A percentile compares a stretch with the other conserved stretches of the same genome.
These are phyloP conservation scores for Vigna hirtella DNA, from an alignment of 306 rosid genomes.

Conservation along the genomic window DNA sequence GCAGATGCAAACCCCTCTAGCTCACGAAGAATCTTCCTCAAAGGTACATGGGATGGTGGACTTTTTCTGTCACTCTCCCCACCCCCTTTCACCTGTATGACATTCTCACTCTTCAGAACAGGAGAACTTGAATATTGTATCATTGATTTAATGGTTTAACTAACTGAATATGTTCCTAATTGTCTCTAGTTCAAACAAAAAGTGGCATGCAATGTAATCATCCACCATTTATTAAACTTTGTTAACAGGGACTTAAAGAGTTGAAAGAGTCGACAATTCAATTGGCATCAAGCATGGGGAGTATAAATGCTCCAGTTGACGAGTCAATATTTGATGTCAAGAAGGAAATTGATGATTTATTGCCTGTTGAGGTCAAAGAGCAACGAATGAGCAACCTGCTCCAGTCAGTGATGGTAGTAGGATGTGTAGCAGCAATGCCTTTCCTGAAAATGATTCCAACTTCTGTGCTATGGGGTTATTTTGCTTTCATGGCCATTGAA, in stretches of 20 bases:
- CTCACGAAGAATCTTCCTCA: conserved; percentile 61
- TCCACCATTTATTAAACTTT: conserved; percentile 33
- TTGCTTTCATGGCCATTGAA: conserved; percentile 89
- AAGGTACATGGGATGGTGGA: conserved; percentile 47
- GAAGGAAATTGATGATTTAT: conserved; percentile 76
- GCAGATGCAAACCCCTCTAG: conserved; percentile 75
- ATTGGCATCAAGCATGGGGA: conserved; percentile 62
- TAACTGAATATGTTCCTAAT: conserved; percentile 8
- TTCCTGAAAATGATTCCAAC: conserved; percentile 79
- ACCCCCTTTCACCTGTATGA: conserved; percentile 16
- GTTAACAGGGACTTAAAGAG: conserved; percentile 69
- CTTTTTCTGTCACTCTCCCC: conserved; percentile 26
- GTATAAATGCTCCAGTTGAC: conserved; percentile 57
- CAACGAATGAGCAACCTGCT: conserved; percentile 86
- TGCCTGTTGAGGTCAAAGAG: conserved; percentile 87
- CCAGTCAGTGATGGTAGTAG: conserved; percentile 77
- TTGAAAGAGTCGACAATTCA: conserved; percentile 68
- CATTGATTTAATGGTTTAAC: conserved; percentile 13
- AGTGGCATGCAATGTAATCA: conserved; percentile 16
- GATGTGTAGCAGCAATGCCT: conserved; percentile 85
- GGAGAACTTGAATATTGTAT: background rate
- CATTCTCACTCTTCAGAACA: background rate
- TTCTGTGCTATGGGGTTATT: conserved; percentile 85
- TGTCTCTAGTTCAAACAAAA: conserved; percentile 22
- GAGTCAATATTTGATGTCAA: conserved; percentile 72